Evolutionary conservation across 257 asterid species (phyloP).

Genomic region (Paulownia fortunei): DNA sequence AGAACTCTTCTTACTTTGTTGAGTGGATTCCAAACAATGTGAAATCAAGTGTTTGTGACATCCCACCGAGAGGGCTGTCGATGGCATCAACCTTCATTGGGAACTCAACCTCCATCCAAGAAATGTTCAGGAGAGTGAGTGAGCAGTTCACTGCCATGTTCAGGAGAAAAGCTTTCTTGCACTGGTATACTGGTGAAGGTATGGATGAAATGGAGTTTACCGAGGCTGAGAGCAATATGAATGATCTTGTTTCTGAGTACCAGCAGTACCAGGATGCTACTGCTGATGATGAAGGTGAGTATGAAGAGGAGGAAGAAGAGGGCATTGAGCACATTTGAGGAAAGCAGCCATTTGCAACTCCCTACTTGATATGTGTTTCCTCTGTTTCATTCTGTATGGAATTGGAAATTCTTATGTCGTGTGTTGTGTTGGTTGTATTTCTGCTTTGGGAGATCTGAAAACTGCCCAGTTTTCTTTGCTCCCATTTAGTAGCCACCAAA

Average conservation of each 20-base stretch:
- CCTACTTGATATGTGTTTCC: slow-evolving; percentile 21
- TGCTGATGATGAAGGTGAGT: slow-evolving; percentile 82
- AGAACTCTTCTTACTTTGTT: slow-evolving; percentile 86
- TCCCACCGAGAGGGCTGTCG: slow-evolving; percentile 86
- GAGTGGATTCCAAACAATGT: slow-evolving; percentile 96
- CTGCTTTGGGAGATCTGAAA: slow-evolving; percentile 22
- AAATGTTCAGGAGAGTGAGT: slow-evolving; percentile 92
- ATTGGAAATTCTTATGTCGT: slow-evolving; percentile 18
- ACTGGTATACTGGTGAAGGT: slow-evolving; percentile 90
- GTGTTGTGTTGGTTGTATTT: slow-evolving; percentile 26
- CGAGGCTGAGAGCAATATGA: slow-evolving; percentile 91
- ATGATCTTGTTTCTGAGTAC: slow-evolving; percentile 86
- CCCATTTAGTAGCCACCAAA: slow-evolving; percentile 18
- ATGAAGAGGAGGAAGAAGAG: slow-evolving; percentile 71
- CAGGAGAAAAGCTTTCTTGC: slow-evolving; percentile 94
- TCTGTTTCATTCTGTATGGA: slow-evolving; percentile 32
- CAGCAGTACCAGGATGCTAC: slow-evolving; percentile 98
- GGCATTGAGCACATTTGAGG: slow-evolving; percentile 33
- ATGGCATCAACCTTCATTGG: slow-evolving; percentile 92
- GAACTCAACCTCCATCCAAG: slow-evolving; percentile 88
- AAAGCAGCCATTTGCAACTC: neutral
- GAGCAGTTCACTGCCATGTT: slow-evolving; percentile 96
- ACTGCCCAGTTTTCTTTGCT: slow-evolving; percentile 13
- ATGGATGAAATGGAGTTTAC: slow-evolving; percentile 94
- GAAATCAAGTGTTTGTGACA: slow-evolving; percentile 89